Percentiles rank a stretch among this genome's conserved stretches.
These are phyloP conservation scores for Diaporthe sp. DNA, from an alignment of 2,329 filamentous ascomycete species.

Conservation along the genomic window DNA sequence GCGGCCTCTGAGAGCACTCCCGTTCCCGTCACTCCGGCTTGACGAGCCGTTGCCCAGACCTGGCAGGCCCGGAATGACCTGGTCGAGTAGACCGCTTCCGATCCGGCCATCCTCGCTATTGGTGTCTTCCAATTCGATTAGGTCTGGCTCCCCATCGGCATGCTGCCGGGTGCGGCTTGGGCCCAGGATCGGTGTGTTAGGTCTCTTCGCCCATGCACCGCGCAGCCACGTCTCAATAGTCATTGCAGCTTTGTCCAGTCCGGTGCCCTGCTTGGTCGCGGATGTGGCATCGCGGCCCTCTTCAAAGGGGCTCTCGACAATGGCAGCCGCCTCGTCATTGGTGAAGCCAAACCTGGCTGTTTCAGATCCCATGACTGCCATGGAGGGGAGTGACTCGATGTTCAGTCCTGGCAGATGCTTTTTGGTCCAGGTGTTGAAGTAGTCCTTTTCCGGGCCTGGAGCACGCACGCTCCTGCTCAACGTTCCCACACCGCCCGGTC, in stretches of 20 bases:
- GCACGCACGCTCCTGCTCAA: slow-evolving; percentile 78
- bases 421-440: slow-evolving; percentile 85
- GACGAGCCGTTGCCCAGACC: slow-evolving; percentile 54
- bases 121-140: slow-evolving; percentile 80
- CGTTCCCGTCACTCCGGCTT: slow-evolving; percentile 56
- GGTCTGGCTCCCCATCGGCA: slow-evolving; percentile 67
- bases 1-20: slow-evolving; percentile 54
- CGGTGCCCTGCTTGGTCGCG: slow-evolving; percentile 62
- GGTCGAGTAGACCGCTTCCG: slow-evolving; percentile 31
- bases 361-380: slow-evolving; percentile 75
- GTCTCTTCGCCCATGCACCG: slow-evolving; percentile 79
- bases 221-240: slow-evolving; percentile 93
- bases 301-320: slow-evolving; percentile 67
- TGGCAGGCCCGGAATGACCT: slow-evolving; percentile 47
- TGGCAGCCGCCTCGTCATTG: slow-evolving; percentile 53
- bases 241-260: slow-evolving; percentile 86
- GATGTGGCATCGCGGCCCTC: slow-evolving; percentile 60
- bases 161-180: slow-evolving; percentile 42
- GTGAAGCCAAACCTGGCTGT: slow-evolving; percentile 70
- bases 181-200: slow-evolving; percentile 64
- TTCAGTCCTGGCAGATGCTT: slow-evolving; percentile 86
- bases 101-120: slow-evolving; percentile 66
- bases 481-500: slow-evolving; percentile 90
- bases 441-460: slow-evolving; percentile 87
- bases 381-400: slow-evolving; percentile 76